These are phyloP conservation scores for Kingdonia uniflora DNA, from an alignment of 164 flowering plant species.

Conservation along the genomic window DNA sequence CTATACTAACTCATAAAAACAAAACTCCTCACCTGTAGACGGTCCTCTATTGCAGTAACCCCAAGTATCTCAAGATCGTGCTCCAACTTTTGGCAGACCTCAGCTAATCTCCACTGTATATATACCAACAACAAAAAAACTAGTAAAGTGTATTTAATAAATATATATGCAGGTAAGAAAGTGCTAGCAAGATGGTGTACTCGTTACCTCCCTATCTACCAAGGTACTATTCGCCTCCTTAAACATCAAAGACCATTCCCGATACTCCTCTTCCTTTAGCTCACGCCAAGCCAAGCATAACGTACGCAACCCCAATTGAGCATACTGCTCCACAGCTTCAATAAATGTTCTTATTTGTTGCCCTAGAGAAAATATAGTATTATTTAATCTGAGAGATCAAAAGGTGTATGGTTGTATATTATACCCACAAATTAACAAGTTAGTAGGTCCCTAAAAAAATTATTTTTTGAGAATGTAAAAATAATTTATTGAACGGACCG, in stretches of 20 bases:
- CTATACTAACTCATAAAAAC: too few species aligned
- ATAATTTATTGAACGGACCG: too few species aligned
- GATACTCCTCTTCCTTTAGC: conserved; percentile 73
- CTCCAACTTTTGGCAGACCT: conserved; percentile 91
- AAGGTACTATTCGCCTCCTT: conserved; percentile 87
- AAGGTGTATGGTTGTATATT: too few species aligned
- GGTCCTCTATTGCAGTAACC: conserved; percentile 96
- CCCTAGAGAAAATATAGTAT: conserved; percentile 35
- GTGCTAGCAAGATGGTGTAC: conserved; percentile 2
- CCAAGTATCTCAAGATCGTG: conserved; percentile 84
- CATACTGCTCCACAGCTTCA: conserved; percentile 94
- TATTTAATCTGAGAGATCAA: conserved; percentile 7
- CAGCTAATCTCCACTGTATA: conserved; percentile 86
- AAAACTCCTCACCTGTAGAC: conserved; percentile 55
- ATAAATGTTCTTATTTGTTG: conserved; percentile 56
- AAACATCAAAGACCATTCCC: conserved; percentile 78
- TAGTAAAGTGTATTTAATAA: too few species aligned
- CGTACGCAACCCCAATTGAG: conserved; percentile 85
- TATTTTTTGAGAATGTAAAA: too few species aligned
- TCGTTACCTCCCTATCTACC: conserved; percentile 92
- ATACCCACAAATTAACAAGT: too few species aligned
- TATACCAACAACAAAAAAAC: conserved; percentile 5
- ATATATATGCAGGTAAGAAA: too few species aligned
- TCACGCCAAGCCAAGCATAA: conserved; percentile 97
- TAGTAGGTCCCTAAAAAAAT: too few species aligned